Evolutionary conservation across 2,329 filamentous ascomycete genomes (phyloP).

Genomic region (Colletotrichum orchidophilum): DNA sequence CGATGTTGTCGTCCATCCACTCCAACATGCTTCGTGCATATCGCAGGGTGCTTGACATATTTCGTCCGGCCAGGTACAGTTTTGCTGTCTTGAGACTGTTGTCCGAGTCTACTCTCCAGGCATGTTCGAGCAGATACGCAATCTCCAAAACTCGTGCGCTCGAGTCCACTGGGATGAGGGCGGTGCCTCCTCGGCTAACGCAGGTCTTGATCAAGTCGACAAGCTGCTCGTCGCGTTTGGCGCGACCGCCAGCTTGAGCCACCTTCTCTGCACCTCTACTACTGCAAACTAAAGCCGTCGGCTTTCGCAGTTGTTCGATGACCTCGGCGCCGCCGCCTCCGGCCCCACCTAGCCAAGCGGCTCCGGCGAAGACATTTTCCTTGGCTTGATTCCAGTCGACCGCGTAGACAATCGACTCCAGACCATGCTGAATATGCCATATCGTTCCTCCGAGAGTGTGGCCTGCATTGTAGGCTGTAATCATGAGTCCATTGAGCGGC

Average conservation of each 20-base stretch:
- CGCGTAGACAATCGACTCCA: slow-evolving; percentile 97
- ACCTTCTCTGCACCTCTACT: slow-evolving; percentile 80
- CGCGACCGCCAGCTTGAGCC: slow-evolving; percentile 75
- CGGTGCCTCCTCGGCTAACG: slow-evolving; percentile 84
- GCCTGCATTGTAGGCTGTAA: slow-evolving; percentile 96
- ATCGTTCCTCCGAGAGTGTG: slow-evolving; percentile 97
- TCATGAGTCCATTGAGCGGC: slow-evolving; percentile 87
- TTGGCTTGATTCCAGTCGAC: slow-evolving; percentile 99
- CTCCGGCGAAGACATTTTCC: slow-evolving; percentile 93
- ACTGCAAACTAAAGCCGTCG: slow-evolving; percentile 93
- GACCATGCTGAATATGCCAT: slow-evolving; percentile 97
- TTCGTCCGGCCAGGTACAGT: slow-evolving; percentile 86
- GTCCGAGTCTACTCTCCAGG: slow-evolving; percentile 78
- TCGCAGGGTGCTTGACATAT: slow-evolving; percentile 86
- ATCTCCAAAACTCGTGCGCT: slow-evolving; percentile 94
- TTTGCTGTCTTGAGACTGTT: slow-evolving; percentile 63
- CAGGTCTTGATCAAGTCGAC: slow-evolving; percentile 84
- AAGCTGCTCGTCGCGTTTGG: slow-evolving; percentile 85
- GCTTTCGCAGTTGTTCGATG: slow-evolving; percentile 91
- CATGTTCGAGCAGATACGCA: slow-evolving; percentile 90
- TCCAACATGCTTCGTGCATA: slow-evolving; percentile 96
- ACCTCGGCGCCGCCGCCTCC: slow-evolving; percentile 86
- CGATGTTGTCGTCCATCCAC: slow-evolving; percentile 98
- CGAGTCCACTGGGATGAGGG: slow-evolving; percentile 93
- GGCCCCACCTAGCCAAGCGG: slow-evolving; percentile 89